Base-by-base conservation (phyloP, 2,329 filamentous ascomycete genomes). In the Colletotrichum tropicicola region DNA sequence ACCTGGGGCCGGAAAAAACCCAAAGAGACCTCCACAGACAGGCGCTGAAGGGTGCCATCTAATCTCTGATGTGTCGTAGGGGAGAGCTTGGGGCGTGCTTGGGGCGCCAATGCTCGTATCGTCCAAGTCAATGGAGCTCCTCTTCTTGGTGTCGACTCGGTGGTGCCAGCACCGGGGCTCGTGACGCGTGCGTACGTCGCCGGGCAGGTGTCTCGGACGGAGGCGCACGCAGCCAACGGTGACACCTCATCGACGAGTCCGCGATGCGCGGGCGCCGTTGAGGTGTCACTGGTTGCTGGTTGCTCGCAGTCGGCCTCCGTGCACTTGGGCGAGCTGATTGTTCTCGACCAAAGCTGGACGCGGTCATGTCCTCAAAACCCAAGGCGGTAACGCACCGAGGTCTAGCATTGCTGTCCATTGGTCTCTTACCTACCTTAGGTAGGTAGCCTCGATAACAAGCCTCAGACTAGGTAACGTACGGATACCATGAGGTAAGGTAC, bases 201-300 rank as follows among this genome's bases (percentile, higher is more conserved):
- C 19, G 8, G 57, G 41, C 32, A 43, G 21, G n/a, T 59, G 48
- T 64, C 48, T 60, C 41, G 47, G 30, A 60, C 48, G 21, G n/a
- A 19, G 45, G 21, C 37, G 37, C 28, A 47, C 8, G 39, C 23
- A 54, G 35, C 55, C 32, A 39, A 17, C 41, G 28, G 43, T 35
- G 35, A 30, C 49, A 65, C 9, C 28, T 49, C 55, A 43, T 32
- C 48, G 23, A 41, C 17, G 23, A n/a, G 48, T 19, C 32, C 7
- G 27, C 32, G 27, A 21, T 25, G 35, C 35, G n/a, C 27, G 35
- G 43, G 5, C 44, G 43, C 56, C 49, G 43, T 59, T 39, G 43
- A 35, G 32, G 12, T 6, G 12, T 35, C 32, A 9, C 8, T 32
- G 9, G 9, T 12, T 6, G 30, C 30, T 32, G 30, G 9, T 35